phyloP scores from a whole-genome alignment of 2,329 filamentous ascomycete genomes.

The Cladophialophora carrionii region DNA sequence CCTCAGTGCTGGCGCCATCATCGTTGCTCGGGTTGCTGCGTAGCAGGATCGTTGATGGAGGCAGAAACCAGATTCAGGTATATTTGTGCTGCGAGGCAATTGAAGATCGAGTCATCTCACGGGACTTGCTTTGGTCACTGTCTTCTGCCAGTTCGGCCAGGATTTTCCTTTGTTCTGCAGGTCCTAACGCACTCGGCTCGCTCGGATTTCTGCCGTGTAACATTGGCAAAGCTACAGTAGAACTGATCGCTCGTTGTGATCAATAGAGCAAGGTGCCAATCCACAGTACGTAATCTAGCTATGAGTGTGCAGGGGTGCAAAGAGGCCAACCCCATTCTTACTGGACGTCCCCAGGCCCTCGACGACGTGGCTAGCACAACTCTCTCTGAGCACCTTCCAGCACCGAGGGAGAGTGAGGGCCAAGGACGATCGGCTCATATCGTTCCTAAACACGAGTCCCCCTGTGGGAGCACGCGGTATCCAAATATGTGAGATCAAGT shows the following conservation, averaged over 20 bases:
- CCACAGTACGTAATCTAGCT: not conserved
- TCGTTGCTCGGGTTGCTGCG: not conserved
- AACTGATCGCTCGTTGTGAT: not conserved
- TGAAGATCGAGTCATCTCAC: constrained; percentile 2
- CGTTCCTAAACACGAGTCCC: not conserved
- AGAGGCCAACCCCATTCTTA: not conserved
- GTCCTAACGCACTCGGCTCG: not conserved
- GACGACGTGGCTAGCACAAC: not conserved
- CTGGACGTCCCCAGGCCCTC: not conserved
- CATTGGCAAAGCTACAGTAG: not conserved
- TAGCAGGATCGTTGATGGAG: not conserved
- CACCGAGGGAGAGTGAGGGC: not conserved
- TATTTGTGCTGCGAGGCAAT: not conserved
- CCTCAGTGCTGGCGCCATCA: not conserved
- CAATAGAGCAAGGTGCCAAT: not conserved
- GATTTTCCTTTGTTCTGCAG: not conserved
- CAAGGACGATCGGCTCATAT: not conserved
- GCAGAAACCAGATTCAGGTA: not conserved
- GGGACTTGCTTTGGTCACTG: not conserved
- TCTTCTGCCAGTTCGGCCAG: not conserved
- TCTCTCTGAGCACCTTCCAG: not conserved
- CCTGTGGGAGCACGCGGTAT: not conserved
- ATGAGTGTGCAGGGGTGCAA: not conserved
- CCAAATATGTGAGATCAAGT: not conserved
- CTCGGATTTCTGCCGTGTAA: constrained; percentile 12